Evolutionary conservation across 768 basidiomycete species (phyloP), one percentile per base, ranked within the genome.

Genomic region (Pisolithus sp.): DNA sequence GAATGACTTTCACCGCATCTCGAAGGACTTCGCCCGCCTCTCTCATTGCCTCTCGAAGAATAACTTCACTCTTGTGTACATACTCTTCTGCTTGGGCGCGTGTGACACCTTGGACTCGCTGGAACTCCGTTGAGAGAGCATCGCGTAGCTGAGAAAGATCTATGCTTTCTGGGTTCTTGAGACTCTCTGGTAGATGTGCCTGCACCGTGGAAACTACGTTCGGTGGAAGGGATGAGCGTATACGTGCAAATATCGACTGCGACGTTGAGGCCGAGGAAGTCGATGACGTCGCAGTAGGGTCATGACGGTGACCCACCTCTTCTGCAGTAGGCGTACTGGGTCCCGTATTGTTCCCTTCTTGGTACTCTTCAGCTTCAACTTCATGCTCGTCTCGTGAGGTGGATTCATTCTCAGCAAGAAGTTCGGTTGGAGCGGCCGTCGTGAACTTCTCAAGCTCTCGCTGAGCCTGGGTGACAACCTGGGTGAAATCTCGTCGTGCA

Each of bases 1-100:
- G 94, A 13, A 97, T 75, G 47, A 96, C 86, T 66, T 93, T 94
- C 60, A 97, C 91, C 10, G 90, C 92, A 46, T 97, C 93, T 48
- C 78, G 82, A 9, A 94, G 71, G 15, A 86, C 84, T 56, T 88
- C 92, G 51, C 88, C 79, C 7, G 89, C 87, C 60, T 90, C 89
- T 60, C 82, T 85, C 59, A 89, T 77, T 2, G 82, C 87, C 52
- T 84, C 85, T 38, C 79, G 74, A 28, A 86, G 64, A 31, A 85
- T 61, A 7, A 66, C 74, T 57, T 86, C 85, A 64, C 84, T 85
- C 72, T 82, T 86, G 60, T 85, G 82, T 28, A 86, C 79, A 62
- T 92, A 92, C 58, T 89, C 91, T 65, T 91, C 92, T 6, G 89
- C 89, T 55, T 86, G 86, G 5, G 82, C 72, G n/a, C 76, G 76